phyloP scores from a whole-genome alignment of 106 monocot species.

The Dendrobium huoshanense region DNA sequence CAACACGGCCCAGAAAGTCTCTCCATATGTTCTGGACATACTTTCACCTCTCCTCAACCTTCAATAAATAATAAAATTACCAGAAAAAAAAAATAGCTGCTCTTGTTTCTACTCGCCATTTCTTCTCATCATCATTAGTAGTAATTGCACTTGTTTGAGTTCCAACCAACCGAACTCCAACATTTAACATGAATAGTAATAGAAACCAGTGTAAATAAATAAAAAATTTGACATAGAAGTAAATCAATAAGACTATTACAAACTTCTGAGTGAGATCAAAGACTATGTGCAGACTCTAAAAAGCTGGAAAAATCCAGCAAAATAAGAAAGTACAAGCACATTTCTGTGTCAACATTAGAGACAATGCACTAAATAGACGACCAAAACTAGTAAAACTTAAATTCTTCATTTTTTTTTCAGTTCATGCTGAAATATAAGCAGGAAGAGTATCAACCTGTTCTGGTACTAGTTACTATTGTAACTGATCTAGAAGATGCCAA shows the following conservation, averaged over 20 bases:
- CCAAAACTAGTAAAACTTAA: not conserved
- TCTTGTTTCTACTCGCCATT: no score
- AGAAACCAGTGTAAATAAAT: not conserved
- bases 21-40: no score
- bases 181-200: not conserved
- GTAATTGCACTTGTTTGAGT: no score
- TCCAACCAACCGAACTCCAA: no score
- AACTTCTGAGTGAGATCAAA: not conserved
- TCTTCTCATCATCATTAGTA: no score
- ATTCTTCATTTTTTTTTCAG: not conserved
- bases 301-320: not conserved
- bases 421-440: not conserved
- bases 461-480: slow-evolving; percentile 31
- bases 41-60: no score
- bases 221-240: not conserved
- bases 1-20: no score
- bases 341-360: not conserved
- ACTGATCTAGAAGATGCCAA: slow-evolving; percentile 33
- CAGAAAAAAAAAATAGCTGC: no score
- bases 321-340: not conserved
- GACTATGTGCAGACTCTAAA: not conserved
- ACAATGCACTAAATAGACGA: not conserved
- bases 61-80: no score
- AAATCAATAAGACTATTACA: not conserved
- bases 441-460: slow-evolving; percentile 16